Base-by-base conservation (phyloP, 2,329 filamentous ascomycete genomes). In the Beauveria varroae region DNA sequence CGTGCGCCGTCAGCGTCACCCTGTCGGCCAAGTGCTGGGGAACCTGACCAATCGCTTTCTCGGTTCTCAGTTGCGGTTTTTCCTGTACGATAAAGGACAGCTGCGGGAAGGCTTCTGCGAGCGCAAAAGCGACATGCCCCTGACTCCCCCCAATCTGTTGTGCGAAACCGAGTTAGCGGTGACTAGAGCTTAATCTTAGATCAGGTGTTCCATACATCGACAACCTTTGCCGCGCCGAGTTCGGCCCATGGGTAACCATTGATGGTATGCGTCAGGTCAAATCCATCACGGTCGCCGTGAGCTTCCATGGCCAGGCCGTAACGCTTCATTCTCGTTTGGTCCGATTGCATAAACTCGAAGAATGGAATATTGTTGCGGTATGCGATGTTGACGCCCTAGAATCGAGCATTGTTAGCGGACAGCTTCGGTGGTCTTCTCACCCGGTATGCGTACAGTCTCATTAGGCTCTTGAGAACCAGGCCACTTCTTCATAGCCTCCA, bases 1-100 rank as follows among this genome's bases (percentile, higher is more conserved):
- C 78, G 68, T 86, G 81, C 3, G 71, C 72, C 62, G 72, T 70
- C 67, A 79, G 72, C 30, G 62, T 63, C 30, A 80, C 73, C 28
- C 76, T 65, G 6, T 65, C 62, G 0, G 70, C 67, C 0, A 78
- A 65, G 61, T 73, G 69, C 0, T 61, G 61, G 3, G 66, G 66
- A 18, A 78, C 71, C 0, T 65, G 68, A 49, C 66, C 68, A 7
- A 71, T 64, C 0, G 75, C 63, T 9, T 72, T 37, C 63, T 67
- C 1, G 74, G 76, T 46, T 72, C 77, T 69, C 40, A 76, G 78
- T 54, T 72, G 73, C 2, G 69, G 67, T 3, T 80, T 71, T 62
- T 83, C 81, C 65, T 83, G 79, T 5, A 82, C 81, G 3, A 82
- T 68, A 65, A 84, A 81, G 16, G 64, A 66, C 1, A 71, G 40